Evolutionary conservation across 805 yeast species (phyloP).

Genomic region (Candida rishiriensis): DNA sequence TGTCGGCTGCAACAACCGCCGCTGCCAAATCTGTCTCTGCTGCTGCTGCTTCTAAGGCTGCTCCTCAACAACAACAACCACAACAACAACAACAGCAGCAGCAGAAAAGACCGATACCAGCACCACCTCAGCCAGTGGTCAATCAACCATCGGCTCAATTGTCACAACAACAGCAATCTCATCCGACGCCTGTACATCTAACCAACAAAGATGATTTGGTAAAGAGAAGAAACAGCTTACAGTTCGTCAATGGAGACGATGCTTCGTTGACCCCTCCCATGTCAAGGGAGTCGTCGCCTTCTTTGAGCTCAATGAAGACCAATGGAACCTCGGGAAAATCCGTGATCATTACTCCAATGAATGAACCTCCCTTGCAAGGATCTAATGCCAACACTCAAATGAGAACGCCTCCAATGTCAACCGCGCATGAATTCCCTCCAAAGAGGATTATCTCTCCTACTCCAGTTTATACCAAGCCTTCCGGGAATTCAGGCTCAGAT

Average conservation of each 20-base stretch:
- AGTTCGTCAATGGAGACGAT: slow-evolving; percentile 21
- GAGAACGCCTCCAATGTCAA: slow-evolving; percentile 17
- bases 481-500: not conserved
- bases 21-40: slow-evolving; percentile 13
- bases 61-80: not conserved
- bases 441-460: not conserved
- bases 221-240: slow-evolving; percentile 23
- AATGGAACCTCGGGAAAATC: slow-evolving; percentile 16
- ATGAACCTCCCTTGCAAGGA: not conserved
- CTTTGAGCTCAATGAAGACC: slow-evolving; percentile 15
- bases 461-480: not conserved
- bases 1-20: slow-evolving; percentile 19
- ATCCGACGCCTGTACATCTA: slow-evolving; percentile 5
- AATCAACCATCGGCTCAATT: not conserved
- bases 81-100: not conserved
- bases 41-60: not conserved
- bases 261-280: slow-evolving; percentile 21
- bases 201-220: slow-evolving; percentile 31
- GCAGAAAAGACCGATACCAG: not conserved
- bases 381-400: not conserved
- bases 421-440: slow-evolving; percentile 5
- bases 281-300: slow-evolving; percentile 20
- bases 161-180: slow-evolving; percentile 5
- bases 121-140: not conserved
- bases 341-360: slow-evolving; percentile 6